These are phyloP conservation scores for Talaromyces proteolyticus DNA, from an alignment of 495 filamentous ascomycete species.

Conservation along the genomic window DNA sequence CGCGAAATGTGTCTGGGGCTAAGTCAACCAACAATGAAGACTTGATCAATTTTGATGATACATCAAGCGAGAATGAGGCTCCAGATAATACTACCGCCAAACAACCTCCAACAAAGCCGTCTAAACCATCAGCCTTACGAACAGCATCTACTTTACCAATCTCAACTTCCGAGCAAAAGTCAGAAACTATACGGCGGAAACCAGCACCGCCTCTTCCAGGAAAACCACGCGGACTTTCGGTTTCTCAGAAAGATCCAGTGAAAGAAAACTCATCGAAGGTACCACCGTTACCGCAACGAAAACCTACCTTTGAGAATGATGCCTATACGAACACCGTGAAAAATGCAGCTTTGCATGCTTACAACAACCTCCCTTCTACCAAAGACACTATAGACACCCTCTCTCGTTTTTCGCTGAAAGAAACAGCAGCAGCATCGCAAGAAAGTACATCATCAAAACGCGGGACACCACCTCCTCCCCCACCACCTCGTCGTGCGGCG, in stretches of 20 bases:
- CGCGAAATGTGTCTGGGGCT: constrained; percentile 15
- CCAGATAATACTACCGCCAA: constrained; percentile 9
- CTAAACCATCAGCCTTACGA: constrained; percentile 62
- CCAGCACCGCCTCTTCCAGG: constrained; percentile 36
- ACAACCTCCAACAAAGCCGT: constrained; percentile 53
- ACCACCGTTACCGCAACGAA: constrained; percentile 16
- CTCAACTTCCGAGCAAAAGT: constrained; percentile 1
- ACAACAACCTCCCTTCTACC: constrained; percentile 40
- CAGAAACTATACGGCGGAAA: constrained; percentile 27
- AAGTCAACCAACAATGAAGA: constrained; percentile 42
- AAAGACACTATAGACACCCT: constrained; percentile 20
- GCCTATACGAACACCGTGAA: constrained; percentile 28
- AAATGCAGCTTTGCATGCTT: constrained; percentile 20
- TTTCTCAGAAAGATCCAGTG: constrained; percentile 8
- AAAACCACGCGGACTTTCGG: constrained; percentile 26
- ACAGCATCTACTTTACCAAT: constrained; percentile 19
- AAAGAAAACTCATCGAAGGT: constrained; percentile 8
- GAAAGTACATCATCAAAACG: background rate
- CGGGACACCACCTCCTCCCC: constrained; percentile 10
- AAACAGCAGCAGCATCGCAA: background rate
- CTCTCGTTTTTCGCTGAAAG: background rate
- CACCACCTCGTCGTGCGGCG: constrained; percentile 5
- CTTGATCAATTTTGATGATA: constrained; percentile 59
- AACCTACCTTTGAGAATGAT: constrained; percentile 22
- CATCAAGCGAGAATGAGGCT: constrained; percentile 9